Evolutionary conservation across 108 stramenopile species (phyloP).

Genomic region (Stephanodiscus triporus): DNA sequence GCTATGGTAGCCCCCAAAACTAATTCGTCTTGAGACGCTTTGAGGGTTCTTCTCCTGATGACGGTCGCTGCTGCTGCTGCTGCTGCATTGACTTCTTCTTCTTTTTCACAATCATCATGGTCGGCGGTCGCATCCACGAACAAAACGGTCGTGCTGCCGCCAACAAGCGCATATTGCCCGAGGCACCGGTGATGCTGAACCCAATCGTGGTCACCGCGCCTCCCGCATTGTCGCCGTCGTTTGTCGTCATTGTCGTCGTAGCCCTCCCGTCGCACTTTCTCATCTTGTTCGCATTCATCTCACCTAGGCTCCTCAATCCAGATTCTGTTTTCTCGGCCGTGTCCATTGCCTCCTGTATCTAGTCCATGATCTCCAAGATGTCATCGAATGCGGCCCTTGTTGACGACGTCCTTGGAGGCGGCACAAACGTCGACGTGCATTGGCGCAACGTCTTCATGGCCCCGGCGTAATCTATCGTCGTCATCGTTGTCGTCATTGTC

Average conservation of each 20-base stretch:
- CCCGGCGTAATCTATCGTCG: conserved; percentile 14
- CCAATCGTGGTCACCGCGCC: conserved; percentile 50
- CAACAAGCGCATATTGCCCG: neutral
- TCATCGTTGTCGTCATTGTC: neutral
- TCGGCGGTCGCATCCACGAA: conserved; percentile 13
- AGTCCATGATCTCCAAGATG: conserved; percentile 65
- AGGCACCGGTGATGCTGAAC: conserved; percentile 24
- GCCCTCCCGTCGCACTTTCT: conserved; percentile 23
- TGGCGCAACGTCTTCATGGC: conserved; percentile 26
- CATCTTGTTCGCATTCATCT: conserved; percentile 64
- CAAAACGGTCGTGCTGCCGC: conserved; percentile 12
- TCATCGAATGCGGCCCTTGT: conserved; percentile 9
- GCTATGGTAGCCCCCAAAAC: neutral
- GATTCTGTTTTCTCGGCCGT: conserved; percentile 60
- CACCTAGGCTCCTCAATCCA: conserved; percentile 57
- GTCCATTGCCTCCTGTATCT: conserved; percentile 88
- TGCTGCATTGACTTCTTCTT: conserved; percentile 42
- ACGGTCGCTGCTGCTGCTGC: neutral
- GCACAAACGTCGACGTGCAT: conserved; percentile 20
- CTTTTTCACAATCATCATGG: conserved; percentile 64
- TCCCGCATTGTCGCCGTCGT: conserved; percentile 25
- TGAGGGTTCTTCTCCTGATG: neutral
- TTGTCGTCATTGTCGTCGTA: neutral
- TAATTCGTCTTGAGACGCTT: conserved; percentile 38
- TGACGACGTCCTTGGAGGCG: conserved; percentile 2